Percentiles rank a stretch among this genome's conserved stretches.
Conservation (phyloP, 768 basidiomycete species). For the Kwoniella heveanensis region DNA sequence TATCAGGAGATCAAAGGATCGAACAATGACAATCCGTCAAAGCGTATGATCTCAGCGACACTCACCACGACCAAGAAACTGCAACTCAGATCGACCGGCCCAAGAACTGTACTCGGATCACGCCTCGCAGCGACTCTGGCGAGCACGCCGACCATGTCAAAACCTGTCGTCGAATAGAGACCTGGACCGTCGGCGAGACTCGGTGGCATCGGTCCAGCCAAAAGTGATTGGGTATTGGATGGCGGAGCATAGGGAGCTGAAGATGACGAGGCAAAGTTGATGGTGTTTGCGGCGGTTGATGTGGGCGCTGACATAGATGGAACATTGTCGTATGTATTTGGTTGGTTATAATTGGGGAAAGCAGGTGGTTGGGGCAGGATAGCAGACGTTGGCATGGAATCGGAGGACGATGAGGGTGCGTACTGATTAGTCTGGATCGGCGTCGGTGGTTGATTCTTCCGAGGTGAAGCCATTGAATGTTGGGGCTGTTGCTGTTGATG, state of each 20-base stretch:
- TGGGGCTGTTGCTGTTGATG: neutral
- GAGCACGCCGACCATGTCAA: conserved; percentile 82
- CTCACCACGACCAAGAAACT: conserved; percentile 77
- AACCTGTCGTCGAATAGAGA: conserved; percentile 87
- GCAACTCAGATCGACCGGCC: conserved; percentile 89
- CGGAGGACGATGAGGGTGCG: conserved; percentile 16
- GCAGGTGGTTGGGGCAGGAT: conserved; percentile 20
- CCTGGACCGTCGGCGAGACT: conserved; percentile 53
- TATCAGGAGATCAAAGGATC: too few relatives aligned
- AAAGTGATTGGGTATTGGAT: conserved; percentile 32
- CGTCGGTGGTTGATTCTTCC: neutral
- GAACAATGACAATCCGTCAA: too few relatives aligned
- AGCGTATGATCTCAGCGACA: too few relatives aligned
- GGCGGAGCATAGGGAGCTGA: conserved; percentile 45
- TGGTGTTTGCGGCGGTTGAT: conserved; percentile 32
- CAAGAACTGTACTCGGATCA: conserved; percentile 73
- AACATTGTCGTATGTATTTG: conserved; percentile 7
- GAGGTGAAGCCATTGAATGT: neutral
- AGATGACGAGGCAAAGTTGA: conserved; percentile 48
- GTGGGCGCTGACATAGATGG: conserved; percentile 18
- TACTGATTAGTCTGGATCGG: neutral
- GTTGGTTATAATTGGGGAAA: conserved; percentile 10
- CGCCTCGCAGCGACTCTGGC: conserved; percentile 73
- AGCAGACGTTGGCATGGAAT: conserved; percentile 28
- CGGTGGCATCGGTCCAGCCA: conserved; percentile 33